Evolutionary conservation across 2,329 filamentous ascomycete species (phyloP).

Genomic region (Malbranchea zuffiana): DNA sequence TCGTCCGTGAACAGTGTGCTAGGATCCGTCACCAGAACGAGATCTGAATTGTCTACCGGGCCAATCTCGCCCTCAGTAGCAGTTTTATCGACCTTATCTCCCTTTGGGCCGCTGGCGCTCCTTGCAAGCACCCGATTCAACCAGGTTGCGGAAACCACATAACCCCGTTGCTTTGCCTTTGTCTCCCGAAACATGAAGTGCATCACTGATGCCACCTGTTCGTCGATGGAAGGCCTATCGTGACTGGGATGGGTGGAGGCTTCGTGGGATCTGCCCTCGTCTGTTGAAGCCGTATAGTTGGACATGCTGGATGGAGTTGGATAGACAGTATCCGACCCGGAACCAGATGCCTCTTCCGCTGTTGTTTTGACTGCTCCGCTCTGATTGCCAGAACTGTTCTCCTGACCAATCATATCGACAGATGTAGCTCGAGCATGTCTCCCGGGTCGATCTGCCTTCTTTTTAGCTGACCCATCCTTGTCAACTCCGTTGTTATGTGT

Average conservation of each 20-base stretch:
- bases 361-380: constrained; percentile 14
- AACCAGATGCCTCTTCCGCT: constrained; percentile 22
- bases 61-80: constrained; percentile 56
- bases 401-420: constrained; percentile 35
- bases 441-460: constrained; percentile 11
- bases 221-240: constrained; percentile 43
- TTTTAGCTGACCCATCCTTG: constrained; percentile 26
- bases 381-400: constrained; percentile 13
- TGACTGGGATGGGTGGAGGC: constrained; percentile 11
- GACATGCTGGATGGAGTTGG: constrained; percentile 31
- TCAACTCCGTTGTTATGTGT: constrained; percentile 15
- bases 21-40: constrained; percentile 51
- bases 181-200: constrained; percentile 45
- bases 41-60: constrained; percentile 76
- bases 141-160: constrained; percentile 70
- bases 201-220: constrained; percentile 65
- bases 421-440: constrained; percentile 27
- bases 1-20: constrained; percentile 35
- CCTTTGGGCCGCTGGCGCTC: constrained; percentile 46
- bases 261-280: constrained; percentile 19
- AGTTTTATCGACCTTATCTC: constrained; percentile 48
- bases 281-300: constrained; percentile 24
- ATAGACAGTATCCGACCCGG: constrained; percentile 27
- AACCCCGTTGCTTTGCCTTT: constrained; percentile 64
- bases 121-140: constrained; percentile 60